Percentiles rank a stretch among this genome's conserved stretches.
phyloP scores from a whole-genome alignment of 148 eudicot genomes.

The Simmondsia chinensis region DNA sequence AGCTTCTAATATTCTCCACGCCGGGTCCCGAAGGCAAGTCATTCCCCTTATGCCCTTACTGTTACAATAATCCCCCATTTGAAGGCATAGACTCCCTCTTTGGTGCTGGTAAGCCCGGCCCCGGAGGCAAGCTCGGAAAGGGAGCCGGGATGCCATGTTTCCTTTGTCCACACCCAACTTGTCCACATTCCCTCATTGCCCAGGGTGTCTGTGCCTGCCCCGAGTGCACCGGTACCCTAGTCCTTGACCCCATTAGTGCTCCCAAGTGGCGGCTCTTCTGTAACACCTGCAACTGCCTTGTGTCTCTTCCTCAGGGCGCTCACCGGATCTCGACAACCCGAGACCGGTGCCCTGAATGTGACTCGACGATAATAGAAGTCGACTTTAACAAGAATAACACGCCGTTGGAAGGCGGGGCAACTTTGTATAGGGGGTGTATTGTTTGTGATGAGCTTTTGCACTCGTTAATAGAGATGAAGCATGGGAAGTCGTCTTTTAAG shows the following conservation, averaged over 20 bases:
- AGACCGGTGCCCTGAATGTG: conserved; percentile 77
- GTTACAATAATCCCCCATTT: conserved; percentile 91
- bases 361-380: conserved; percentile 69
- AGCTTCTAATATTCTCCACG: conserved; percentile 76
- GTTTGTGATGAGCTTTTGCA: conserved; percentile 86
- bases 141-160: conserved; percentile 97
- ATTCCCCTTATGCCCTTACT: conserved; percentile 87
- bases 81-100: conserved; percentile 67
- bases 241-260: conserved; percentile 87
- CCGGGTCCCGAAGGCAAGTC: conserved; percentile 95
- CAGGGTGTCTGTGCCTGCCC: conserved; percentile 98
- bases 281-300: conserved; percentile 88
- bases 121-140: conserved; percentile 59
- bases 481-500: conserved; percentile 62
- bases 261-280: conserved; percentile 92
- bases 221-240: conserved; percentile 84
- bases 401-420: conserved; percentile 68
- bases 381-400: conserved; percentile 91
- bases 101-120: conserved; percentile 52
- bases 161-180: conserved; percentile 93
- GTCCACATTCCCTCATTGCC: conserved; percentile 61
- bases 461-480: conserved; percentile 82
- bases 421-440: conserved; percentile 69
- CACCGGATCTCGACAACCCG: conserved; percentile 73
- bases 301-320: conserved; percentile 82